Base-by-base conservation (phyloP, 176 grass and related monocot species). In the Aegilops tauschii region DNA sequence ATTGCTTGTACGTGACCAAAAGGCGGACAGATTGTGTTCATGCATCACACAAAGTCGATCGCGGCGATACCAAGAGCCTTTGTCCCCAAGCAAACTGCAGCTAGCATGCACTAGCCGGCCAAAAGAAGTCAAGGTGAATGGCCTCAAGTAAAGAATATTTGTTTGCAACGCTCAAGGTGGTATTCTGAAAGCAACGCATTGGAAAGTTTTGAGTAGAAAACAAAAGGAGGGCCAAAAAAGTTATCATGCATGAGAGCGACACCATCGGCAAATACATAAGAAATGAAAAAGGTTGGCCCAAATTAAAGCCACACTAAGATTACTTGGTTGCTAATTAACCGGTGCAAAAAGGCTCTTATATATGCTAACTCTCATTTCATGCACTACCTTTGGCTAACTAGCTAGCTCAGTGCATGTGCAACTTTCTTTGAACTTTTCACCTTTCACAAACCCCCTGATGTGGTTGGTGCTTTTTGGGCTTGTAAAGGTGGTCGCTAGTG, bases 321-420 rank as follows among this genome's bases (percentile, higher is more conserved):
- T 63, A 85, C 90, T 88, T 88, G 78, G 69, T 77, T 54, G 81
- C 69, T 85, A 91, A 91, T 88, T 80, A 90, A 87, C 68, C 81
- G 12, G 10, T 62, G 1, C 61, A 84, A 36, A 80, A 31, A 67
- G 5, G 25, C 30, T 64, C 13, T 32, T 20, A 16, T 39, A 7
- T 31, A 9, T 36, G 42, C 16, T 76, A 35, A 7, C 73, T 27
- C 12, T 69, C 59, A 34, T 42, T 66, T 52, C 47, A 44, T 77
- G 58, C 4, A 74, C 44, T 7, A 2, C 45, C 27, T 87, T 34
- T 64, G 10, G 61, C 14, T 69, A 69, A 36, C 66, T 36, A 21
- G 9, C 4, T 49, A 8, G 54, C 18, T 58, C 5, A 30, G 64
- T 83, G 75, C 50, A 63, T 79, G 42, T 83, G 80, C 63, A 78